These are phyloP conservation scores for Clonostachys chloroleuca DNA, from an alignment of 2,329 filamentous ascomycete genomes.

Conservation along the genomic window DNA sequence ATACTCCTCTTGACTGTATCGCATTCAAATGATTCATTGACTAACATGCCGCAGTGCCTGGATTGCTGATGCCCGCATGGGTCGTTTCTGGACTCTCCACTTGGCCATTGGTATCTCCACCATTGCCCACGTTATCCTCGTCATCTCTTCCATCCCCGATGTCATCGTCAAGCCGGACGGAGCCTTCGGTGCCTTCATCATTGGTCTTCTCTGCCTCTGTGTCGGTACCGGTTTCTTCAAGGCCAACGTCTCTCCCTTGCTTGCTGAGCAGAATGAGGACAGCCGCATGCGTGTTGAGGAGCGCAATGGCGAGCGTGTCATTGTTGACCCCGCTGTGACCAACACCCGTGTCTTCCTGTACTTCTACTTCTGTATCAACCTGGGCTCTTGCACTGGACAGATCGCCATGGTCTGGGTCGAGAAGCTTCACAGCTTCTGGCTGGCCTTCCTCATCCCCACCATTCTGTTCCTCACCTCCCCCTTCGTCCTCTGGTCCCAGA, in stretches of 20 bases:
- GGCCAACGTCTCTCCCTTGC: slow-evolving; percentile 69
- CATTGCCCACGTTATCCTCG: slow-evolving; percentile 62
- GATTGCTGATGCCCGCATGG: slow-evolving; percentile 66
- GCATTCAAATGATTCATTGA: not conserved
- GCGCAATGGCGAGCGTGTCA: slow-evolving; percentile 59
- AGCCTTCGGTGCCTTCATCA: slow-evolving; percentile 62
- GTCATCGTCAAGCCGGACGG: slow-evolving; percentile 55
- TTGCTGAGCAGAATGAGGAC: slow-evolving; percentile 66
- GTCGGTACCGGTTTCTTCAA: slow-evolving; percentile 79
- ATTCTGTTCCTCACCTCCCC: slow-evolving; percentile 60
- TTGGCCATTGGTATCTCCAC: slow-evolving; percentile 62
- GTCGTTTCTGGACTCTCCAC: slow-evolving; percentile 70
- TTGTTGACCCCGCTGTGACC: slow-evolving; percentile 66
- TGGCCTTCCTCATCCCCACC: slow-evolving; percentile 65
- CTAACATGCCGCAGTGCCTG: slow-evolving; percentile 27
- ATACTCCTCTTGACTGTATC: slow-evolving; percentile 18
- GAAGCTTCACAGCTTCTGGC: slow-evolving; percentile 73
- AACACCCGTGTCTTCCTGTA: slow-evolving; percentile 66
- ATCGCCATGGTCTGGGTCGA: slow-evolving; percentile 67
- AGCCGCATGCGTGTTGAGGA: slow-evolving; percentile 52
- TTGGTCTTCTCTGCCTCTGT: slow-evolving; percentile 51
- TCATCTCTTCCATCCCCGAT: slow-evolving; percentile 57
- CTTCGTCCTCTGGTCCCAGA: slow-evolving; percentile 54
- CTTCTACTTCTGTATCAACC: slow-evolving; percentile 55
- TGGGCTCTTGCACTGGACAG: slow-evolving; percentile 58